These are phyloP conservation scores for Alternaria conjuncta DNA, from an alignment of 2,329 filamentous ascomycete genomes.

Conservation along the genomic window DNA sequence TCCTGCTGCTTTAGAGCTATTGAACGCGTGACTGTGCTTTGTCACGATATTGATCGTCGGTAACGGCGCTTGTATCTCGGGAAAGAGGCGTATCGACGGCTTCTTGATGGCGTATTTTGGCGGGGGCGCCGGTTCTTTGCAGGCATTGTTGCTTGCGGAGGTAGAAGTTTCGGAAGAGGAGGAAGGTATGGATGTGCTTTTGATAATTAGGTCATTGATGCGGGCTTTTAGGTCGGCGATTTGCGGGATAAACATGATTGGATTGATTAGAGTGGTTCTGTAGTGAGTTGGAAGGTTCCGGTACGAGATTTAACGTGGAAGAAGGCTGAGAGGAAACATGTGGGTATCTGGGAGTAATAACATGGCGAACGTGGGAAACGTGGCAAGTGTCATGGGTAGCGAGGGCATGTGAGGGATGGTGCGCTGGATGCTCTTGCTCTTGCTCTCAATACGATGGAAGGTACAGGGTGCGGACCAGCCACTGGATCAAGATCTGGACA, in stretches of 20 bases:
- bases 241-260: not conserved
- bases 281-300: not conserved
- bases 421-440: not conserved
- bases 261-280: not conserved
- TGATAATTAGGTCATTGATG: not conserved
- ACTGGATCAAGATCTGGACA: not conserved
- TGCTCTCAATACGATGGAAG: too few species aligned
- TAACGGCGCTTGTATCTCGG: not conserved
- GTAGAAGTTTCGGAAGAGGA: not conserved
- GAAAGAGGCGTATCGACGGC: not conserved
- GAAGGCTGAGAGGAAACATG: not conserved
- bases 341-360: not conserved
- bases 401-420: not conserved
- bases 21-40: slow-evolving; percentile 6
- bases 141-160: not conserved
- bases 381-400: not conserved
- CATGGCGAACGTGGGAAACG: not conserved
- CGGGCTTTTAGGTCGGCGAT: not conserved
- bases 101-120: slow-evolving; percentile 1
- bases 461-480: not conserved
- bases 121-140: not conserved
- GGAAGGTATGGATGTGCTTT: not conserved
- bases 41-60: not conserved
- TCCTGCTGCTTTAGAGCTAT: slow-evolving; percentile 1
- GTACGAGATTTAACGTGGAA: not conserved